Evolutionary conservation across 352 stramenopile species (phyloP).

Genomic region (Globisporangium spinosum): DNA sequence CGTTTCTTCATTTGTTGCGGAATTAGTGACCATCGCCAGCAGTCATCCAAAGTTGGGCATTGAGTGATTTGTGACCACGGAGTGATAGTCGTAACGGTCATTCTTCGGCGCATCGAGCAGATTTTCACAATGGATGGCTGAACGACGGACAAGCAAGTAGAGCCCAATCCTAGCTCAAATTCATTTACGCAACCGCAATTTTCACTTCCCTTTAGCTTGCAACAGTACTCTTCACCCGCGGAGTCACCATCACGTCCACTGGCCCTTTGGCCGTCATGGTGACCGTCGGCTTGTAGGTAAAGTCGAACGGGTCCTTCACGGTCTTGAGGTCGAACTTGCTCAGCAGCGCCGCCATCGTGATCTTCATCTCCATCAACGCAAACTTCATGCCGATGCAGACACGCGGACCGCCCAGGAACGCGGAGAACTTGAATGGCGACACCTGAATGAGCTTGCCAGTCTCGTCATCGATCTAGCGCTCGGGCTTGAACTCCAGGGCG

Average conservation of each 20-base stretch:
- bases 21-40: neutral
- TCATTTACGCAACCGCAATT: neutral
- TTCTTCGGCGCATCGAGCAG: too few relatives aligned
- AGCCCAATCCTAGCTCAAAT: neutral
- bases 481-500: constrained; percentile 36
- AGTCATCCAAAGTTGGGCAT: neutral
- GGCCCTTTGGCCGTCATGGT: constrained; percentile 36
- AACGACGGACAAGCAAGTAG: neutral
- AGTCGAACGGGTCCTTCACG: constrained; percentile 33
- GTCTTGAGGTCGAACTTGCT: constrained; percentile 48
- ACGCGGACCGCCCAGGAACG: neutral
- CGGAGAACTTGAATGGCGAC: neutral
- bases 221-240: neutral
- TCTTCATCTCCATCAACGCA: constrained; percentile 43
- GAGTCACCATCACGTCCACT: constrained; percentile 10
- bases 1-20: neutral
- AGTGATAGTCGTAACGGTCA: neutral
- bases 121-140: neutral
- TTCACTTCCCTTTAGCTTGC: neutral
- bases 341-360: constrained; percentile 42
- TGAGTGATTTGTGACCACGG: neutral
- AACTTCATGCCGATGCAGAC: neutral
- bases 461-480: constrained; percentile 50
- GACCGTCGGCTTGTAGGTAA: constrained; percentile 51
- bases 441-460: neutral